Evolutionary conservation across 2,329 filamentous ascomycete species (phyloP), one percentile per base, ranked within the genome.

Genomic region (Trichoderma sp.): DNA sequence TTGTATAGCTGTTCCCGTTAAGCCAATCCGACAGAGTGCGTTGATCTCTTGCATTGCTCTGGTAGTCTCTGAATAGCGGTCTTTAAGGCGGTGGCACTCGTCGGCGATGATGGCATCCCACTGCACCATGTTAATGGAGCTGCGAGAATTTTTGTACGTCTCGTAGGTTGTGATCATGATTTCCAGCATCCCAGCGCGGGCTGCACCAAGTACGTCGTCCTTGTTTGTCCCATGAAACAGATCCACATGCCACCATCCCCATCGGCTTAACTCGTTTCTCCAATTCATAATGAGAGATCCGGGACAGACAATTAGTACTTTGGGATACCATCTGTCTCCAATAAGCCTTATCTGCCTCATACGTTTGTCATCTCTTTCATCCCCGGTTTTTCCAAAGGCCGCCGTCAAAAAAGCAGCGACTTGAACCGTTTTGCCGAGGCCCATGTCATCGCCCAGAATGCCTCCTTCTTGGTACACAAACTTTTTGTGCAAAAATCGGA

Each of bases 51-150:
- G 93, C 92, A 99, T 95, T 0, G 94, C 91, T 77, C 92, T 89
- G 0, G 95, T 96, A 8, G 92, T 92, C 73, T 92, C 92, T 0
- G 95, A 91, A 57, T 84, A 86, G 63, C 88, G 86, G 75, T 95
- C 94, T 82, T 98, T 99, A 78, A 98, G 89, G 47, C 87, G 86
- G 78, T 99, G 96, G 76, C 94, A 98, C 81, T 99, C 96, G 76
- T 99, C 96, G 2, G 95, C 95, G 68, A 99, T 89, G 2, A 97
- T 92, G 75, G 93, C 95, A 79, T 99, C 96, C 96, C 96, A 99
- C 67, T 92, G 87, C 0, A 98, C 86, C 76, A 91, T 89, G 79
- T 99, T 99, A 77, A 99, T 86, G 20, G 85, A 81, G 26, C 89
- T 88, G 74, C 89, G 87, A 75, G 92, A 90, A 76, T 94, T 93